Evolutionary conservation across 257 asterid species (phyloP).

Genomic region (Gentiana dahurica): DNA sequence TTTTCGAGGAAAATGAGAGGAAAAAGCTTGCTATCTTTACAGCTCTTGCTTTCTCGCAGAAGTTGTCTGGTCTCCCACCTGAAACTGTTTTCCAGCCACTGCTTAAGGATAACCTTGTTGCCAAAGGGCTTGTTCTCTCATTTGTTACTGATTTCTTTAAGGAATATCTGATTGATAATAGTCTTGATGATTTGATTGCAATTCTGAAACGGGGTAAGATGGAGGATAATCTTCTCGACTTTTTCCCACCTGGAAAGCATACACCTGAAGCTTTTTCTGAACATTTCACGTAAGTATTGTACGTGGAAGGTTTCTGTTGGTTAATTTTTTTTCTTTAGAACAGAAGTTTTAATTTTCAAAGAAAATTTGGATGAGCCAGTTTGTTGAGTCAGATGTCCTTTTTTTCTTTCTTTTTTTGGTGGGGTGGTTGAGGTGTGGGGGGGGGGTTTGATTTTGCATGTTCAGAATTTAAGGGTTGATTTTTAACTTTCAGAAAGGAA

Average conservation of each 20-base stretch:
- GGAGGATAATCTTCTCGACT: slow-evolving; percentile 85
- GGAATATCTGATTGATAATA: slow-evolving; percentile 93
- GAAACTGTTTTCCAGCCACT: slow-evolving; percentile 96
- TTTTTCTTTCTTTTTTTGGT: too few relatives aligned
- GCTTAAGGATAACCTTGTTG: slow-evolving; percentile 95
- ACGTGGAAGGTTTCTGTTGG: too few relatives aligned
- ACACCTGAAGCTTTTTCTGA: slow-evolving; percentile 89
- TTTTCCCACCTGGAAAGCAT: slow-evolving; percentile 78
- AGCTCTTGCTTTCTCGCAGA: slow-evolving; percentile 98
- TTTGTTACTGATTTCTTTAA: slow-evolving; percentile 89
- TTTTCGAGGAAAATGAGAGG: slow-evolving; percentile 89
- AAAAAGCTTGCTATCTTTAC: slow-evolving; percentile 98
- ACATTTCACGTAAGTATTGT: slow-evolving; percentile 75
- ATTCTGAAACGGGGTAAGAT: slow-evolving; percentile 85
- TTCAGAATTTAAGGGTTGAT: too few relatives aligned
- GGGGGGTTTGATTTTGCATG: too few relatives aligned
- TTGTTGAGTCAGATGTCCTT: too few relatives aligned
- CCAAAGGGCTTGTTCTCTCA: slow-evolving; percentile 91
- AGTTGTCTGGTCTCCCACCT: slow-evolving; percentile 93
- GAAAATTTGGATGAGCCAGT: too few relatives aligned
- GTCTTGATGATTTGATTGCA: slow-evolving; percentile 92
- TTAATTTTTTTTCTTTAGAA: too few relatives aligned
- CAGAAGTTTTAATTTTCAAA: too few relatives aligned
- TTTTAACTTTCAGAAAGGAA: slow-evolving; percentile 46
- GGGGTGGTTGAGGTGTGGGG: too few relatives aligned